Conservation (phyloP, 2,329 filamentous ascomycete genomes). For the Alternaria gansuensis region DNA sequence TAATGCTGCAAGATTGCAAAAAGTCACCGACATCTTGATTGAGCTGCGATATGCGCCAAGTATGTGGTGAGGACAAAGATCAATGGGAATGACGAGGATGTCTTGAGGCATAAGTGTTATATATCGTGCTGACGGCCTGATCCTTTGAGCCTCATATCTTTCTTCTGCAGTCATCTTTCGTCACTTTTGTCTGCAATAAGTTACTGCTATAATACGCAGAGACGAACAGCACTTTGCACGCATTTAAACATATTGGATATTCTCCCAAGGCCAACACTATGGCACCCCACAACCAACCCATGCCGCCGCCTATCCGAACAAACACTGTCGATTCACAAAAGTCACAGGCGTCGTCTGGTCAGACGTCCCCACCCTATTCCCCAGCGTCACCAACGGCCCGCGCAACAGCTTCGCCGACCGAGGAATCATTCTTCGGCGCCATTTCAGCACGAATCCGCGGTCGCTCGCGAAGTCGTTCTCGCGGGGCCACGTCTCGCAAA, state of each 20-base stretch:
- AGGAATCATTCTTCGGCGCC: conserved; percentile 50
- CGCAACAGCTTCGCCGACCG: conserved; percentile 35
- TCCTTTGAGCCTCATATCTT: conserved; percentile 40
- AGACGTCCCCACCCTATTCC: conserved; percentile 34
- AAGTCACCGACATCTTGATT: conserved; percentile 41
- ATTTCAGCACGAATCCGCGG: conserved; percentile 47
- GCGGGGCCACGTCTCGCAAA: conserved; percentile 33
- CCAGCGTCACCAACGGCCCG: conserved; percentile 37
- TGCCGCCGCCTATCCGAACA: conserved; percentile 44
- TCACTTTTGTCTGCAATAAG: conserved; percentile 1
- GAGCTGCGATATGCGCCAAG: conserved; percentile 41
- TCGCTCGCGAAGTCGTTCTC: conserved; percentile 48
- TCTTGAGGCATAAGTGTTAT: conserved; percentile 21
- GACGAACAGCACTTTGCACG: conserved; percentile 14
- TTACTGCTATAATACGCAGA: conserved; percentile 1
- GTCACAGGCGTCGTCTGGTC: conserved; percentile 36
- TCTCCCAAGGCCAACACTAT: conserved; percentile 20
- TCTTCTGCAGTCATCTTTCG: conserved; percentile 24
- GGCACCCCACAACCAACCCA: conserved; percentile 41
- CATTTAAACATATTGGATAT: not conserved
- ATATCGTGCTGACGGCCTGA: conserved; percentile 28
- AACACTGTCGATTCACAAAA: conserved; percentile 42
- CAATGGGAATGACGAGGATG: conserved; percentile 17
- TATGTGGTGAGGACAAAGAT: conserved; percentile 27
- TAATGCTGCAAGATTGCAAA: conserved; percentile 1